Percentiles rank a stretch among this genome's conserved stretches.
These are phyloP conservation scores for Rhodomyrtus tomentosa DNA, from an alignment of 345 rosid genomes.

Conservation along the genomic window DNA sequence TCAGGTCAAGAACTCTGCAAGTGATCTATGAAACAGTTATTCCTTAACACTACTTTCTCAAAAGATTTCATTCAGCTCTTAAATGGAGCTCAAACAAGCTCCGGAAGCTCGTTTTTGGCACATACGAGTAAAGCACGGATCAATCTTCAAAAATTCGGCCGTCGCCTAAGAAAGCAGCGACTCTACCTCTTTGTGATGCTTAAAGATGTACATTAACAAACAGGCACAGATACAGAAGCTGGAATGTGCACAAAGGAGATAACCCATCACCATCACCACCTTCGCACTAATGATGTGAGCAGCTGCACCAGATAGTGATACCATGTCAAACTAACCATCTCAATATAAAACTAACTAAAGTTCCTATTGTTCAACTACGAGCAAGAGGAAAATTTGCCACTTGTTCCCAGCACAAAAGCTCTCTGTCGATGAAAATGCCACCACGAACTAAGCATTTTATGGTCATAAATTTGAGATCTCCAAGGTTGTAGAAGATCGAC, in stretches of 20 bases:
- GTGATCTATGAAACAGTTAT: background rate
- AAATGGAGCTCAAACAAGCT: background rate
- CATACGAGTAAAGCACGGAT: background rate
- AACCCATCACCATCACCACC: conserved; percentile 40
- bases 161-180: background rate
- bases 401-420: background rate
- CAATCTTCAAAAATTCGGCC: background rate
- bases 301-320: conserved; percentile 35
- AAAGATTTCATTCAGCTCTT: background rate
- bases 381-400: background rate
- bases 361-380: background rate
- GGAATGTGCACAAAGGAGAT: background rate
- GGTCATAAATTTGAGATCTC: background rate
- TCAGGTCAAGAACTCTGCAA: background rate
- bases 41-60: background rate
- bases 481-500: background rate
- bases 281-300: conserved; percentile 67
- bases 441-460: background rate
- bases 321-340: background rate
- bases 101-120: background rate
- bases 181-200: background rate
- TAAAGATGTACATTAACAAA: background rate
- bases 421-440: background rate
- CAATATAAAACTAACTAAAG: background rate
- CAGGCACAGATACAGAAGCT: background rate